Conservation (phyloP, 805 yeast genomes). For the Candida maris region DNA sequence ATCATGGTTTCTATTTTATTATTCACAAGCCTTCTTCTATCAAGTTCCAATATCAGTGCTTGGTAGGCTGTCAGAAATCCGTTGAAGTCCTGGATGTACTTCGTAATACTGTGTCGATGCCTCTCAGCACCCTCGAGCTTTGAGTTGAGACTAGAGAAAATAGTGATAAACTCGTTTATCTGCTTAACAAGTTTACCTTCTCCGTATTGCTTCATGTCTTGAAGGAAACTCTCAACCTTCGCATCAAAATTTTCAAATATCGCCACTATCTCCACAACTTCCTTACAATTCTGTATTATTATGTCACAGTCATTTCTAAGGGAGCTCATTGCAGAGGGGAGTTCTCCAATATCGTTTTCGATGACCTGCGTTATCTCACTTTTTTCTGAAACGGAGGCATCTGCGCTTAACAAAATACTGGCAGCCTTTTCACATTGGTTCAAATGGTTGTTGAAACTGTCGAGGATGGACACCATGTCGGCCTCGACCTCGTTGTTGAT, state of each 20-base stretch:
- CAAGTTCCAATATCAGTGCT: slow-evolving; percentile 47
- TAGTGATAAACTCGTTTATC: slow-evolving; percentile 16
- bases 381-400: slow-evolving; percentile 28
- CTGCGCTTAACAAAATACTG: slow-evolving; percentile 32
- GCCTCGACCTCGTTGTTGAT: slow-evolving; percentile 53
- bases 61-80: slow-evolving; percentile 51
- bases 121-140: slow-evolving; percentile 12
- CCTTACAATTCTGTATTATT: slow-evolving; percentile 28
- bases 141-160: slow-evolving; percentile 9
- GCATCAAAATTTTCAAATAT: slow-evolving; percentile 19
- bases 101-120: slow-evolving; percentile 14
- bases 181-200: slow-evolving; percentile 24
- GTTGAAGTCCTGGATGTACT: slow-evolving; percentile 42
- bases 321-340: slow-evolving; percentile 53
- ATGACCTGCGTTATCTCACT: slow-evolving; percentile 44
- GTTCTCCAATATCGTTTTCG: slow-evolving; percentile 49
- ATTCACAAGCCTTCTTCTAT: slow-evolving; percentile 45
- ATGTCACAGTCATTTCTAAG: slow-evolving; percentile 36
- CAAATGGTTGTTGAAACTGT: slow-evolving; percentile 73
- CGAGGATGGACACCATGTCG: slow-evolving; percentile 66
- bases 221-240: slow-evolving; percentile 17
- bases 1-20: slow-evolving; percentile 38
- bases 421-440: slow-evolving; percentile 66
- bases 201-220: slow-evolving; percentile 28
- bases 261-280: slow-evolving; percentile 20